Evolutionary conservation across 345 rosid species (phyloP), one percentile per base, ranked within the genome.

Genomic region (Eucalyptus sp.): DNA sequence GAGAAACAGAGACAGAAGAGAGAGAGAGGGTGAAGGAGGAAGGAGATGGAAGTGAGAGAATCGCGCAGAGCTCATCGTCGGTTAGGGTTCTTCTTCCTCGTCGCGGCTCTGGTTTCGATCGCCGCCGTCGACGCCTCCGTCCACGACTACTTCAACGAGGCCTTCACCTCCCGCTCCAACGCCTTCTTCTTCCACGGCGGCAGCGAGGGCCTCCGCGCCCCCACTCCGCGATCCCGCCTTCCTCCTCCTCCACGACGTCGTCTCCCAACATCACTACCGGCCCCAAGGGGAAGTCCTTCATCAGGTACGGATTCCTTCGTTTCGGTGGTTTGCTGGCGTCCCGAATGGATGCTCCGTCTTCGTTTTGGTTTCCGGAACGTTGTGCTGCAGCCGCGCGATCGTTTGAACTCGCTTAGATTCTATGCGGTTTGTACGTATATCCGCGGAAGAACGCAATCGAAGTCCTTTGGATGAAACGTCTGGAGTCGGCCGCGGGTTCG

Each of bases 141-240:
- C 92, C 99, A 95, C 89, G 95, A 95, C 88, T 97, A 96, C 90
- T 90, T 83, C 43, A 93, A 89, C 89, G 98, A 96, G 90, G 93
- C 88, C 5, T 95, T 96, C 92, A 92, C 86, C 56, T 91, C 87
- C 14, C 91, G 92, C 84, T 90, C 96, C 9, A 92, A 96, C 89
- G 97, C 98, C 41, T 94, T 92, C 91, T 96, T 96, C 94, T 96
- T 96, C 93, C 96, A 94, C 64, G 99, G 99, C 24, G 99, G 99
- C 84, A 97, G 96, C 87, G 98, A 96, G 93, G 98, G 98, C 25
- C 96, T 97, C 46, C 93, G 92, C 88, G 97, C 94, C 98, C 79
- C 92, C 91, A 90, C 81, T 89, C 88, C 94, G 50, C 50, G 90
- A 91, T 85, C 88, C 93, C 13, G 33, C 37, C 25, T n/a, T 22